These are phyloP conservation scores for Fagopyrum homotropicum DNA, from an alignment of 148 eudicot genomes.

Conservation along the genomic window DNA sequence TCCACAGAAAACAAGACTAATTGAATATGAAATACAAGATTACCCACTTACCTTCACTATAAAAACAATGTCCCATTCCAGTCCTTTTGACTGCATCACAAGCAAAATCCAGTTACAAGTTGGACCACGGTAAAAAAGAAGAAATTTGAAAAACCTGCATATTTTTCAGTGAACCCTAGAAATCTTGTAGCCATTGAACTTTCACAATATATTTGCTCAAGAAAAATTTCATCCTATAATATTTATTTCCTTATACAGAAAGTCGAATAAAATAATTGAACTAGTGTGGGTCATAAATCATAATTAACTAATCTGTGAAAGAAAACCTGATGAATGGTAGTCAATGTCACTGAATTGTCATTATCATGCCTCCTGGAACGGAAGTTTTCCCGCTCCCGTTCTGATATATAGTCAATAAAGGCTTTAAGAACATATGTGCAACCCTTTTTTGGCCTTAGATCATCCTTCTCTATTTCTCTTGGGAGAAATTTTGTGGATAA, in stretches of 20 bases:
- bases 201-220: not conserved
- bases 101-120: not conserved
- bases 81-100: constrained; percentile 79
- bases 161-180: not conserved
- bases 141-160: not conserved
- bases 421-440: constrained; percentile 50
- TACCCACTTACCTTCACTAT: constrained; percentile 62
- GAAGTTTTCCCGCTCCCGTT: constrained; percentile 77
- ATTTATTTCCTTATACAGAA: not conserved
- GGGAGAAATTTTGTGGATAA: constrained; percentile 40
- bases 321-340: constrained; percentile 92
- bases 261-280: not conserved
- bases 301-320: not conserved
- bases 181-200: not conserved
- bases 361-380: constrained; percentile 69
- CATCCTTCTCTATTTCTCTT: constrained; percentile 23
- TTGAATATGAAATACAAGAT: not conserved
- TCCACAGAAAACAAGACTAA: not conserved
- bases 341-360: constrained; percentile 71
- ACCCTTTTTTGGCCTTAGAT: constrained; percentile 37
- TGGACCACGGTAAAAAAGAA: not conserved
- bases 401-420: constrained; percentile 71
- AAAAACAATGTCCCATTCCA: constrained; percentile 97
- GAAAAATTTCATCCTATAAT: not conserved
- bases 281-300: not conserved